Evolutionary conservation across 768 basidiomycete species (phyloP).

Genomic region (Xerocomus potaroensis): DNA sequence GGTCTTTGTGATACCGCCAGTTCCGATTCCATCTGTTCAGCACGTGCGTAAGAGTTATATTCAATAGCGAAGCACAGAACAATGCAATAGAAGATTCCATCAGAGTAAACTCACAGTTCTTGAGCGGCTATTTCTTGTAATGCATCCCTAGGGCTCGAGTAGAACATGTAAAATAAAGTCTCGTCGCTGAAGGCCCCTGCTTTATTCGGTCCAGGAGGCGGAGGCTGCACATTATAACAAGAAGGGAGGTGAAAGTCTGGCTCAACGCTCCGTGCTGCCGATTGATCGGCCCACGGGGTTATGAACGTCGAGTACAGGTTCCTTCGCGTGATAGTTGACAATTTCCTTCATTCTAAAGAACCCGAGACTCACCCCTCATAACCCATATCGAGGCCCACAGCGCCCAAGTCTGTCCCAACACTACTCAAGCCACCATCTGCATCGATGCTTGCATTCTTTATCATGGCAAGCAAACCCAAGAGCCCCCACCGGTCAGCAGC

Average conservation of each 20-base stretch:
- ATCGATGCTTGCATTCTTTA: constrained; percentile 74
- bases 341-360: constrained; percentile 15
- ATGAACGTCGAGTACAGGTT: constrained; percentile 91
- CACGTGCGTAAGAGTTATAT: constrained; percentile 5
- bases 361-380: constrained; percentile 64
- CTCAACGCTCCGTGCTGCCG: constrained; percentile 79
- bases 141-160: constrained; percentile 86
- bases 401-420: constrained; percentile 87
- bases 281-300: constrained; percentile 94
- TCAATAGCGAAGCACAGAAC: constrained; percentile 1
- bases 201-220: constrained; percentile 77
- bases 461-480: constrained; percentile 77
- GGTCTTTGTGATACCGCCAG: constrained; percentile 95
- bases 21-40: constrained; percentile 78
- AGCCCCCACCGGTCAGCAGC: constrained; percentile 97
- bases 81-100: constrained; percentile 9
- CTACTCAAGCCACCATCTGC: constrained; percentile 77
- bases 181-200: constrained; percentile 89
- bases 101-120: constrained; percentile 69
- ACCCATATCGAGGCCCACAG: constrained; percentile 88
- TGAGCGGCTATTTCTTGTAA: constrained; percentile 93
- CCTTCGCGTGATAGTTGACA: constrained; percentile 34
- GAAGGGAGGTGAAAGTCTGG: constrained; percentile 88
- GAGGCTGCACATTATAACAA: constrained; percentile 91
- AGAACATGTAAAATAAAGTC: constrained; percentile 98